These are phyloP conservation scores for Potentilla sterilis DNA, from an alignment of 306 rosid genomes.

Conservation along the genomic window DNA sequence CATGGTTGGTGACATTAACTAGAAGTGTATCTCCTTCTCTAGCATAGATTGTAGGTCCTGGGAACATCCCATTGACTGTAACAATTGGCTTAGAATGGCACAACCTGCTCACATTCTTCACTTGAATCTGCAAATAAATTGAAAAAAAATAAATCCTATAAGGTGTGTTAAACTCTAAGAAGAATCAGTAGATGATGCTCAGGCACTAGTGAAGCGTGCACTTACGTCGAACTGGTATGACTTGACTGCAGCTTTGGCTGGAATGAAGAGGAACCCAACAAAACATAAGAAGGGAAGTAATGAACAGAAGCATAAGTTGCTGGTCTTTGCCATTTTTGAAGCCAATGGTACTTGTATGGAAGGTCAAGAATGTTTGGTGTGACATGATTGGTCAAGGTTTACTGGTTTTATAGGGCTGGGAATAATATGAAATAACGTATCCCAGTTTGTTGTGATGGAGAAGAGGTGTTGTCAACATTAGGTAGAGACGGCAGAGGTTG, in stretches of 20 bases:
- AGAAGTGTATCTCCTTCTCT: conserved; percentile 36
- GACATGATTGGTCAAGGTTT: not conserved
- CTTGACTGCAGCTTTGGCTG: not conserved
- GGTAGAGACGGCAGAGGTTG: conserved; percentile 11
- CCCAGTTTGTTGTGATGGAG: conserved; percentile 1
- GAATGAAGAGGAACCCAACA: not conserved
- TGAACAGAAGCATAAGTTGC: not conserved
- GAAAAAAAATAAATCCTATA: no score
- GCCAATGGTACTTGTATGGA: not conserved
- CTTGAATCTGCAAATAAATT: conserved; percentile 24
- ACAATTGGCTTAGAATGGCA: conserved; percentile 39
- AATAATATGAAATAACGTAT: not conserved
- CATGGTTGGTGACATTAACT: conserved; percentile 32
- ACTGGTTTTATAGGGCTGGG: conserved; percentile 4
- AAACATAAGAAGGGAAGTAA: not conserved
- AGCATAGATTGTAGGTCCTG: conserved; percentile 39
- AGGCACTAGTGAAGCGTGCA: not conserved
- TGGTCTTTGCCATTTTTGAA: conserved; percentile 2
- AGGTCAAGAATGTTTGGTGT: not conserved
- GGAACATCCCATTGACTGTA: conserved; percentile 38
- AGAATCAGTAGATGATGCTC: not conserved
- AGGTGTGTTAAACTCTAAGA: not conserved
- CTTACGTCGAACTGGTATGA: conserved; percentile 9
- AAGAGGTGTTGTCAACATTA: conserved; percentile 8
- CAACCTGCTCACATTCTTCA: conserved; percentile 36